Evolutionary conservation across 495 filamentous ascomycete species (phyloP), one percentile per base, ranked within the genome.

Genomic region (Aspergillus sparsus): DNA sequence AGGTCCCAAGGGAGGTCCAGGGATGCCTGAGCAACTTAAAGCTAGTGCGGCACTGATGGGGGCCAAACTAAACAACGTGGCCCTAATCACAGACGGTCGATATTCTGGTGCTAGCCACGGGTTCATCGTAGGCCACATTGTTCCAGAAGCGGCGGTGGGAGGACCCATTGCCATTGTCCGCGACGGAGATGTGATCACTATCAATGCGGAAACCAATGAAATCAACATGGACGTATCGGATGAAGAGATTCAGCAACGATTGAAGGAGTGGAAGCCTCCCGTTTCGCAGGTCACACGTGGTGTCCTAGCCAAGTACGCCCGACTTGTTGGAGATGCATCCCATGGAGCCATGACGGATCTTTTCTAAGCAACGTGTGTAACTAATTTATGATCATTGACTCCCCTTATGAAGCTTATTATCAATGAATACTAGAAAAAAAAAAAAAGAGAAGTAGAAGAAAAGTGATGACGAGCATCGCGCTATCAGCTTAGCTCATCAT

Each of bases 1-100:
- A 71, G 94, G 94, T 1, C 94, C 94, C 6, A 92, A 91, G 70
- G 94, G 94, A 67, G 94, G 93, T 0, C 94, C 94, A 7, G 94
- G 94, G 13, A 98, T 98, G 94, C 94, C 94, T n/a, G 94, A 98
- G 74, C 92, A 97, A 77, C 82, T 97, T 35, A 92, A 89, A 68
- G 89, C 94, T 8, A 89, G 84, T 62, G 93, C 92, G 1, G 90
- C 91, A 7, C 86, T 98, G 34, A 96, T 96, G 90, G 94, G 94
- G 27, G 94, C 94, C 8, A 89, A 88, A 21, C 76, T 98, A 49
- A 89, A 75, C 60, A 97, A 97, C 63, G 85, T 97, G 16, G 94
- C 94, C 1, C 78, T 98, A 9, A 91, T 98, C 31, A 98, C 94
- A 0, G 94, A 98, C 72, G 94, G 94, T 0, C 79, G 94, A 44